Conservation (phyloP, 164 flowering plant genomes). For the Sedum album region DNA sequence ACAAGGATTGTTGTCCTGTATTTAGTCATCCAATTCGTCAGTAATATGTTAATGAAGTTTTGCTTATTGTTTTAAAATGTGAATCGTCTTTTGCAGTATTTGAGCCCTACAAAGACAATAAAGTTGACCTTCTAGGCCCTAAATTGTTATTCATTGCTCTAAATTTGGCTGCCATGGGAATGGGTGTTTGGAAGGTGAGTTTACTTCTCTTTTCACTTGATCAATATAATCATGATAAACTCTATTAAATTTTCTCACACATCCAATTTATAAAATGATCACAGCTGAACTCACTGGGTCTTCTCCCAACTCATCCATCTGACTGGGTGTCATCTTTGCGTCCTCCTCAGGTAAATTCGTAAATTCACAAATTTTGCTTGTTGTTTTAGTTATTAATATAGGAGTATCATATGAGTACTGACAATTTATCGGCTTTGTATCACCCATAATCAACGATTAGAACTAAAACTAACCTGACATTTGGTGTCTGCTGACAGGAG, state of each 20-base stretch:
- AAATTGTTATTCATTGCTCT: conserved; percentile 79
- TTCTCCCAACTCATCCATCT: conserved; percentile 96
- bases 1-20: neutral
- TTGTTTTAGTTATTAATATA: neutral
- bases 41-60: neutral
- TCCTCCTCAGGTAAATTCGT: conserved; percentile 68
- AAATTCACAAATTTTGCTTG: neutral
- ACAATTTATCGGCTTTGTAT: neutral
- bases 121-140: conserved; percentile 68
- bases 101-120: conserved; percentile 89
- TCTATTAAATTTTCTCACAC: neutral
- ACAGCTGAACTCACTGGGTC: conserved; percentile 94
- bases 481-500: conserved; percentile 28
- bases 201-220: neutral
- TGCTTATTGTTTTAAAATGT: neutral
- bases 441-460: conserved; percentile 3
- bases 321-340: conserved; percentile 98
- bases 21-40: neutral
- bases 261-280: neutral
- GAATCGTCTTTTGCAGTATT: conserved; percentile 50
- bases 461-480: neutral
- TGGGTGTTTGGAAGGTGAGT: conserved; percentile 91
- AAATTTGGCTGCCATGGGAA: conserved; percentile 65
- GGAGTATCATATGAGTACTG: neutral
- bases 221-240: neutral